These are phyloP conservation scores for Escovopsis sp. DNA, from an alignment of 2,329 filamentous ascomycete species.

Conservation along the genomic window DNA sequence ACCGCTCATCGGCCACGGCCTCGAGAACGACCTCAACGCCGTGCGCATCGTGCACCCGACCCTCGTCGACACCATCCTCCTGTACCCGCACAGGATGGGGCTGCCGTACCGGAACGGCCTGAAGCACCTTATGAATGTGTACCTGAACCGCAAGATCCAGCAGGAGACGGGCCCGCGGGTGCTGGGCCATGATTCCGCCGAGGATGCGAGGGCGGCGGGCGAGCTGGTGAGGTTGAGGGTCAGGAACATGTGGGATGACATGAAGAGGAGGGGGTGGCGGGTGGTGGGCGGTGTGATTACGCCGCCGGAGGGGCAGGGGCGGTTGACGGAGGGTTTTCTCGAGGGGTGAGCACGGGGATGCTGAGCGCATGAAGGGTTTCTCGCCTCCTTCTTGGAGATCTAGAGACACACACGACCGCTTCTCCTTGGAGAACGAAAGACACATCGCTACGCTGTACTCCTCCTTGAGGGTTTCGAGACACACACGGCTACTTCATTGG, in stretches of 20 bases:
- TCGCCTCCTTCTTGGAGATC: too few relatives aligned
- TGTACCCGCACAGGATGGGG: conserved; percentile 65
- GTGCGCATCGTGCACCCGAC: conserved; percentile 71
- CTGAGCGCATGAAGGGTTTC: too few relatives aligned
- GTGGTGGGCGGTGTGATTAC: conserved; percentile 34
- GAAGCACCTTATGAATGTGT: conserved; percentile 54
- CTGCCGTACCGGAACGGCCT: conserved; percentile 66
- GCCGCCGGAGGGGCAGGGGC: conserved; percentile 19
- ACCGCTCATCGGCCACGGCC: conserved; percentile 77
- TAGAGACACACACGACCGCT: too few relatives aligned
- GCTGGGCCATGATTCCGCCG: conserved; percentile 74
- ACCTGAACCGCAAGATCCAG: conserved; percentile 67
- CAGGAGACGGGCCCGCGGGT: conserved; percentile 36
- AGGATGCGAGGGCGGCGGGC: conserved; percentile 80
- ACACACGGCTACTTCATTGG: too few relatives aligned
- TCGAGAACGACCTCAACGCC: conserved; percentile 89
- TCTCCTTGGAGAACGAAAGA: too few relatives aligned
- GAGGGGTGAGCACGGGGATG: conserved; percentile 11
- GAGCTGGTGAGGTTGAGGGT: conserved; percentile 66
- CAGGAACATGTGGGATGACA: conserved; percentile 49
- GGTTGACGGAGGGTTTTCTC: conserved; percentile 23
- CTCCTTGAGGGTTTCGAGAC: too few relatives aligned
- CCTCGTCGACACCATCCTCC: conserved; percentile 70
- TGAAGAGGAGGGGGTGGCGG: conserved; percentile 54
- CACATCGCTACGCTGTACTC: too few relatives aligned